A percentile compares a stretch with the other conserved stretches of the same genome.
Conservation (phyloP, 176 grass and related monocot species). For the Thalia dealbata region DNA sequence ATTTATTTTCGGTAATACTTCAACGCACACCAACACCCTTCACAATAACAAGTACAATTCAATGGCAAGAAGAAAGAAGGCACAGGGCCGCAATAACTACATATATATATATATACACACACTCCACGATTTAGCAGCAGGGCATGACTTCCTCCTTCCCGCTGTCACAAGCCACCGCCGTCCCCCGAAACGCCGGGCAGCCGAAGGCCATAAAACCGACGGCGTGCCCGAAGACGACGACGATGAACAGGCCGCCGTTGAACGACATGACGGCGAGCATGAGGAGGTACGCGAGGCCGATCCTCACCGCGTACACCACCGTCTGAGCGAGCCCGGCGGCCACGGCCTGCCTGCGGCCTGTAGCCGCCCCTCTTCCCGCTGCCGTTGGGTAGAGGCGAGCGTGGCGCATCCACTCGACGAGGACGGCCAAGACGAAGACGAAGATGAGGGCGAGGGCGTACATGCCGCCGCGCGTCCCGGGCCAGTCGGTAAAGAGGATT, state of each 20-base stretch:
- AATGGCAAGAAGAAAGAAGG: too few relatives aligned
- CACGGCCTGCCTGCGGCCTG: not conserved
- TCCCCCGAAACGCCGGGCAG: not conserved
- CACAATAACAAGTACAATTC: too few relatives aligned
- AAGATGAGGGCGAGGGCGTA: conserved; percentile 55
- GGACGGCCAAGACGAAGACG: conserved; percentile 33
- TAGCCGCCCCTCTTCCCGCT: too few relatives aligned
- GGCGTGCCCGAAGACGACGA: conserved; percentile 38
- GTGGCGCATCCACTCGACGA: conserved; percentile 44
- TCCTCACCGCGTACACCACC: conserved; percentile 31
- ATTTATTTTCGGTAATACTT: too few relatives aligned
- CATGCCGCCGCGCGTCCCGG: conserved; percentile 46
- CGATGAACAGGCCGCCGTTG: conserved; percentile 66
- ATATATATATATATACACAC: too few relatives aligned
- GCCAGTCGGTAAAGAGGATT: conserved; percentile 69
- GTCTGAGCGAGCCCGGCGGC: conserved; percentile 23
- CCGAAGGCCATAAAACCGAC: conserved; percentile 41
- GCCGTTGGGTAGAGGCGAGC: conserved; percentile 14
- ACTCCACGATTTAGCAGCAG: too few relatives aligned
- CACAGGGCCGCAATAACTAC: too few relatives aligned
- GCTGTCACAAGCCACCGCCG: too few relatives aligned
- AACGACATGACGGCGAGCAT: conserved; percentile 98
- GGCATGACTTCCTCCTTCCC: too few relatives aligned
- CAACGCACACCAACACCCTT: too few relatives aligned
- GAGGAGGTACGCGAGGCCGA: conserved; percentile 53